A percentile compares a stretch with the other conserved stretches of the same genome.
These are phyloP conservation scores for Lenzites betulinus DNA, from an alignment of 768 basidiomycete genomes.

Conservation along the genomic window DNA sequence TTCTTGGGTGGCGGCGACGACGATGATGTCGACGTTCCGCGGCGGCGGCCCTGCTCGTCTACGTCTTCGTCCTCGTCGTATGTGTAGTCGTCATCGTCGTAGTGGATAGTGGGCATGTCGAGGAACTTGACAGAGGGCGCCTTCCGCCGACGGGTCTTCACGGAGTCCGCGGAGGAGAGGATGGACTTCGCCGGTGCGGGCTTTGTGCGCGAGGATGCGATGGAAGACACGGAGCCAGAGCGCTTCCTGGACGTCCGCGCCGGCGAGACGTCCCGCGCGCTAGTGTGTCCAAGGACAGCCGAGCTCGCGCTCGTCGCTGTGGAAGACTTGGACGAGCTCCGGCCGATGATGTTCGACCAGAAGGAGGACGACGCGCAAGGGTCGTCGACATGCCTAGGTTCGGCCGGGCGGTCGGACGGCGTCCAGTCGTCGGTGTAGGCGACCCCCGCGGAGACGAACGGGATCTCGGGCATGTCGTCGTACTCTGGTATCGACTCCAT, in stretches of 20 bases:
- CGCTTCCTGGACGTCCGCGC: slow-evolving; percentile 33
- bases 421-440: slow-evolving; percentile 17
- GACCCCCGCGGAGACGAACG: slow-evolving; percentile 26
- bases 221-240: slow-evolving; percentile 40
- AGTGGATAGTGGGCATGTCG: slow-evolving; percentile 63
- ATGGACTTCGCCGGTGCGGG: slow-evolving; percentile 57
- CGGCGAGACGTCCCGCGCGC: slow-evolving; percentile 25
- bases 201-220: slow-evolving; percentile 26
- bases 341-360: slow-evolving; percentile 36
- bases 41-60: not conserved
- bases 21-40: not conserved
- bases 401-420: slow-evolving; percentile 11
- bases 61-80: slow-evolving; percentile 7
- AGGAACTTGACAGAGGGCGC: slow-evolving; percentile 67
- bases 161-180: slow-evolving; percentile 50
- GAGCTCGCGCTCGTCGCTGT: not conserved
- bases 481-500: slow-evolving; percentile 23
- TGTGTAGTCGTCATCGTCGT: slow-evolving; percentile 34
- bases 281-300: slow-evolving; percentile 21
- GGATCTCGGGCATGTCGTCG: slow-evolving; percentile 32
- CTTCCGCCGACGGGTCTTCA: slow-evolving; percentile 39
- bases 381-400: slow-evolving; percentile 19
- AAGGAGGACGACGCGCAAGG: slow-evolving; percentile 30
- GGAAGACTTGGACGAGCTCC: slow-evolving; percentile 23
- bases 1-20: slow-evolving; percentile 27